phyloP scores from a whole-genome alignment of 148 eudicot genomes.

The Limonium bicolor region DNA sequence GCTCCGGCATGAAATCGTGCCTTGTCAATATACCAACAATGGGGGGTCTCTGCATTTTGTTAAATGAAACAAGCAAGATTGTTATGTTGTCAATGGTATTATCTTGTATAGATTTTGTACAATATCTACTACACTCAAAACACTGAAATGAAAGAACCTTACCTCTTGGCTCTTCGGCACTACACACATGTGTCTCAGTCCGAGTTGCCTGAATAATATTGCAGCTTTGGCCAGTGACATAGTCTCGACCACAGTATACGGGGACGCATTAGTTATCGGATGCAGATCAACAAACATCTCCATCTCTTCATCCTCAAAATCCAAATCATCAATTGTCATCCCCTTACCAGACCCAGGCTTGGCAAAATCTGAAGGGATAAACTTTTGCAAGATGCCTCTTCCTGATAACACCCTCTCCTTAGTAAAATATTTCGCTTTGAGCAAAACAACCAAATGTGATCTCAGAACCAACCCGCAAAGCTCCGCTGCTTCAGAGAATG shows the following conservation, averaged over 20 bases:
- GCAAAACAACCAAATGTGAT: constrained; percentile 16
- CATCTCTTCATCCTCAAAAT: constrained; percentile 16
- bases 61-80: no score
- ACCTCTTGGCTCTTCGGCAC: constrained; percentile 19
- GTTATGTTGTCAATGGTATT: no score
- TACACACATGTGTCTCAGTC: constrained; percentile 19
- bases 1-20: constrained; percentile 66
- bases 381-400: constrained; percentile 6
- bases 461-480: constrained; percentile 16
- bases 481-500: constrained; percentile 14
- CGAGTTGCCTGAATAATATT: constrained; percentile 12
- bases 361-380: constrained; percentile 12
- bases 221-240: constrained; percentile 18
- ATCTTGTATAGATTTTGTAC: no score
- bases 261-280: constrained; percentile 16
- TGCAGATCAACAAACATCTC: constrained; percentile 19
- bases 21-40: constrained; percentile 52
- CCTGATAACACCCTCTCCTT: constrained; percentile 6
- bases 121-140: no score
- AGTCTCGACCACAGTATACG: constrained; percentile 14
- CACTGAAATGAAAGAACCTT: constrained; percentile 2
- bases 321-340: constrained; percentile 11
- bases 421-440: constrained; percentile 6
- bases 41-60: constrained; percentile 45
- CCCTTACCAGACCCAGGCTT: constrained; percentile 20